Evolutionary conservation across 2,329 filamentous ascomycete genomes (phyloP).

Genomic region (Epichloe sylvatica): DNA sequence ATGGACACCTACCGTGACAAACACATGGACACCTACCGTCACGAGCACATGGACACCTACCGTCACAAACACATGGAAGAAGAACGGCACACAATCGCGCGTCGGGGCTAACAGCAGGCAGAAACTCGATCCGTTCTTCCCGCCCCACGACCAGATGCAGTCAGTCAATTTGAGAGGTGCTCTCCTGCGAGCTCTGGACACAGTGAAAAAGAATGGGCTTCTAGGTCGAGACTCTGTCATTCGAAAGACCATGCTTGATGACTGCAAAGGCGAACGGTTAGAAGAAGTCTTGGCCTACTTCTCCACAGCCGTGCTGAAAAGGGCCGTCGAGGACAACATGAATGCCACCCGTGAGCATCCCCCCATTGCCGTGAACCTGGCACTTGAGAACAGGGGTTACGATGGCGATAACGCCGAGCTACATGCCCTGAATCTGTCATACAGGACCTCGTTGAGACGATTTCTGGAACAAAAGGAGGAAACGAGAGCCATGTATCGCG

Average conservation of each 20-base stretch:
- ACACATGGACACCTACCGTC: not conserved
- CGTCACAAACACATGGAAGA: not conserved
- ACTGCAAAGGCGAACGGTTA: constrained; percentile 83
- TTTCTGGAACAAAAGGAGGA: constrained; percentile 46
- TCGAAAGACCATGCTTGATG: constrained; percentile 90
- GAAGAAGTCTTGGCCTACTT: constrained; percentile 77
- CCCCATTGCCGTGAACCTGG: constrained; percentile 39
- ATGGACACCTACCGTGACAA: not conserved
- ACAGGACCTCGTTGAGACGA: constrained; percentile 52
- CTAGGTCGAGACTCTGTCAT: constrained; percentile 68
- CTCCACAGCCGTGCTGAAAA: constrained; percentile 70
- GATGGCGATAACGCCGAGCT: constrained; percentile 41
- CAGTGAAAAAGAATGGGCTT: constrained; percentile 74
- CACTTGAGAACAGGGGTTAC: constrained; percentile 46
- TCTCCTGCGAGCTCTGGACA: constrained; percentile 66
- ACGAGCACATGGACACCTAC: not conserved
- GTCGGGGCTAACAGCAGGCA: constrained; percentile 20
- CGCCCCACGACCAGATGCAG: constrained; percentile 77
- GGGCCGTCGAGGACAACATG: constrained; percentile 36
- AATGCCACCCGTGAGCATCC: constrained; percentile 25
- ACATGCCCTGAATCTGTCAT: constrained; percentile 55
- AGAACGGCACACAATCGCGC: not conserved
- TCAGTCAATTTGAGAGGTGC: constrained; percentile 81
- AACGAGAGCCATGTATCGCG: constrained; percentile 41
- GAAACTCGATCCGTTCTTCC: constrained; percentile 86